Percentiles rank a stretch among this genome's conserved stretches.
Conservation (phyloP, 495 filamentous ascomycete genomes). For the Penicilliopsis zonata region DNA sequence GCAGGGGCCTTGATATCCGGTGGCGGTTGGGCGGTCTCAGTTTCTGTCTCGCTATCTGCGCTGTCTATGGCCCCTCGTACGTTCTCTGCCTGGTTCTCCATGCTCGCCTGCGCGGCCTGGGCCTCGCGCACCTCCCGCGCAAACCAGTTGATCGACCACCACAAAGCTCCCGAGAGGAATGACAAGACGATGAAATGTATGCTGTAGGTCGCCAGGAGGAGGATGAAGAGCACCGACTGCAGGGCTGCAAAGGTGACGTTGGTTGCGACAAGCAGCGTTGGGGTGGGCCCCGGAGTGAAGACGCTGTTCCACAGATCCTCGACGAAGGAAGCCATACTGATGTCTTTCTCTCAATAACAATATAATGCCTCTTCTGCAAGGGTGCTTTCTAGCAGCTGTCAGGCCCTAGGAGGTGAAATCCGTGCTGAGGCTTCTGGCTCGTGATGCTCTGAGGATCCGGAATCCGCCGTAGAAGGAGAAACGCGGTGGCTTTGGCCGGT, state of each 20-base stretch:
- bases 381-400: too few species aligned
- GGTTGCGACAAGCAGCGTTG: constrained; percentile 76
- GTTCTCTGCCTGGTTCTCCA: constrained; percentile 23
- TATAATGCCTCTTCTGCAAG: too few species aligned
- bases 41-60: constrained; percentile 39
- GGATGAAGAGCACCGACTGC: constrained; percentile 60
- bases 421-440: too few species aligned
- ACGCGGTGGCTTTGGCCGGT: too few species aligned
- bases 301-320: constrained; percentile 78
- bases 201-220: constrained; percentile 74
- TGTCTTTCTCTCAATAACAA: too few species aligned
- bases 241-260: constrained; percentile 80
- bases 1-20: constrained; percentile 10
- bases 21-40: constrained; percentile 17
- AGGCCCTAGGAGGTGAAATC: neutral
- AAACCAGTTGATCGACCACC: constrained; percentile 97
- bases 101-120: constrained; percentile 44
- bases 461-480: too few species aligned
- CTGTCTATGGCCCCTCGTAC: constrained; percentile 15
- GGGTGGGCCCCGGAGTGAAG: constrained; percentile 84
- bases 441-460: too few species aligned
- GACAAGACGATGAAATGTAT: constrained; percentile 81
- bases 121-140: constrained; percentile 61
- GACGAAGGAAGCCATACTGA: constrained; percentile 69
- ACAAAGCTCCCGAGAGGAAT: constrained; percentile 64